Evolutionary conservation across 1,284 basidiomycete genomes (phyloP), one percentile per base, ranked within the genome.

Genomic region (Tilletia horrida): DNA sequence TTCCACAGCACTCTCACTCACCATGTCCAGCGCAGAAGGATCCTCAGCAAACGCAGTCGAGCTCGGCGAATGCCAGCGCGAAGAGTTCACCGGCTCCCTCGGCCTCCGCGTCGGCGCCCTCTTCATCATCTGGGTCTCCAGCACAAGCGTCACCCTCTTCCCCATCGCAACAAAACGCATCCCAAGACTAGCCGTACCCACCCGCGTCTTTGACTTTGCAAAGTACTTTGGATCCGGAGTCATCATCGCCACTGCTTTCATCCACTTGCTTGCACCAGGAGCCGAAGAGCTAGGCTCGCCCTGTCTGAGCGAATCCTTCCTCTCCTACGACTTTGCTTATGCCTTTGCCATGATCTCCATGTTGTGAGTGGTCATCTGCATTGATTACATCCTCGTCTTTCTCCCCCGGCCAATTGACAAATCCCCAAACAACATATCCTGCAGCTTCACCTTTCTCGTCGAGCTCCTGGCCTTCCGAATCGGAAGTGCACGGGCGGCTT

Each of bases 221-320:
- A 96, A 95, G 83, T 97, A 91, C 84, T 97, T 97, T 83, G 95
- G 95, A 61, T 57, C 52, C 14, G 73, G 63, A 64, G 71, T 77
- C 69, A 81, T 85, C 66, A 91, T 97, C 71, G 92, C 92, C 0
- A 97, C 95, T 4, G 83, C 83, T 2, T 83, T 85, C 69, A 84
- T 85, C 45, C 85, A 85, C 63, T 66, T 81, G 0, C 65, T 81
- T 4, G 68, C 69, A 43, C 78, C 79, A 0, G 79, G 73, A 27
- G 62, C 68, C n/a, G 79, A 81, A 23, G 78, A 72, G 64, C 69
- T 81, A 1, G 52, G 66, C 0, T 72, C 70, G 42, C 69, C 74
- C 16, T 81, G 80, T 45, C 70, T 81, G 42, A 70, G 55, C 69
- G 43, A 63, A 7, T 27, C 64, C n/a, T 81, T 81, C 70, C 74